Evolutionary conservation across 768 basidiomycete genomes (phyloP).

Genomic region (Trichaptum fuscoviolaceum): DNA sequence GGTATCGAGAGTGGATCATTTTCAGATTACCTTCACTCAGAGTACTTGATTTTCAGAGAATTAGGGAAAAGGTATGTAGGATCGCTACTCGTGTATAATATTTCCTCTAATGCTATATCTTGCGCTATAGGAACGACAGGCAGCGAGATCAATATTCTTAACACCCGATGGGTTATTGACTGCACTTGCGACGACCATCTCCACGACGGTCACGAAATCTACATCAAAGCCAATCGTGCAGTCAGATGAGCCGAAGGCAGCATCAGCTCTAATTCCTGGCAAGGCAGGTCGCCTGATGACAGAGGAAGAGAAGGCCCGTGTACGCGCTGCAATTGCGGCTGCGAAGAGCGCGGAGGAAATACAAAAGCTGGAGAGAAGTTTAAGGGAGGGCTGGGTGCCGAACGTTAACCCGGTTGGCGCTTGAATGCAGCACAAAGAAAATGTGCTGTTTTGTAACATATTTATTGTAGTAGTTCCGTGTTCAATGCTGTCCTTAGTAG

Average conservation of each 20-base stretch:
- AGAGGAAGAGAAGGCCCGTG: constrained; percentile 84
- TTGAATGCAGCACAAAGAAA: constrained; percentile 29
- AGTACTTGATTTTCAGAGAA: constrained; percentile 93
- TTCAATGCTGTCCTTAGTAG: not conserved
- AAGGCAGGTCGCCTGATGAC: constrained; percentile 87
- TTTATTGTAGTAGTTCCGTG: not conserved
- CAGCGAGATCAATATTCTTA: constrained; percentile 69
- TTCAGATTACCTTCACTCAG: constrained; percentile 82
- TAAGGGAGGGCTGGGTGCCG: constrained; percentile 82
- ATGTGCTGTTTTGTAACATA: not conserved
- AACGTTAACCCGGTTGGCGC: constrained; percentile 74
- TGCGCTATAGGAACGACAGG: constrained; percentile 62
- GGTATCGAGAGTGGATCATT: constrained; percentile 95
- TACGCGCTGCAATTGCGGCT: constrained; percentile 81
- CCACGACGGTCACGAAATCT: constrained; percentile 64
- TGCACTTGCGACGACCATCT: constrained; percentile 72
- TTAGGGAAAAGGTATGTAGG: constrained; percentile 76
- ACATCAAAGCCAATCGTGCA: constrained; percentile 48
- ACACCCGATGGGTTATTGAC: constrained; percentile 77
- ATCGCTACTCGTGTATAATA: not conserved
- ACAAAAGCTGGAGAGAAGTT: constrained; percentile 71
- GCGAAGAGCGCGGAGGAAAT: constrained; percentile 93
- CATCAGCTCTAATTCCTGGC: constrained; percentile 33
- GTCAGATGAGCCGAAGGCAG: constrained; percentile 73
- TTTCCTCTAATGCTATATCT: not conserved